phyloP scores from a whole-genome alignment of 305 asterid species.

The Plantago lanceolata region DNA sequence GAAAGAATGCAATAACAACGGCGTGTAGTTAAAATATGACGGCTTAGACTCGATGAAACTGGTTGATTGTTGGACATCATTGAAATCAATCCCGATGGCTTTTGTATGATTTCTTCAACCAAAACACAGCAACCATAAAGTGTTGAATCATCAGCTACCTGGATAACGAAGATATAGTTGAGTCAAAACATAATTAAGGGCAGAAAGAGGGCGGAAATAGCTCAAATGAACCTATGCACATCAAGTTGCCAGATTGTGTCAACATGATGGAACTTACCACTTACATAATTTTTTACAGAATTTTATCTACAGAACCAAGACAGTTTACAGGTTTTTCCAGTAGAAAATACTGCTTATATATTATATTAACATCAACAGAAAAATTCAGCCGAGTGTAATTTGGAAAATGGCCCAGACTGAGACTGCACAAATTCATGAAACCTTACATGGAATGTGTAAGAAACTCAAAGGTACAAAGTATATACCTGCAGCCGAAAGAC shows the following conservation, averaged over 20 bases:
- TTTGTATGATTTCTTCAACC: conserved; percentile 87
- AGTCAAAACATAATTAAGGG: neutral
- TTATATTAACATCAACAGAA: too few species aligned
- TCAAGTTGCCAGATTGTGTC: too few species aligned
- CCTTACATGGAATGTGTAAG: neutral
- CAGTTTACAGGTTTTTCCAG: too few species aligned
- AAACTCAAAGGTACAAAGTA: conserved; percentile 16
- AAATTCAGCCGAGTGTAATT: too few species aligned
- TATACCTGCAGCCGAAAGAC: conserved; percentile 96
- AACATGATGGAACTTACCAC: neutral
- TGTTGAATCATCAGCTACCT: conserved; percentile 86
- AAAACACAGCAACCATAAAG: conserved; percentile 97
- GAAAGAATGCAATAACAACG: conserved; percentile 98
- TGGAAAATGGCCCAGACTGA: too few species aligned
- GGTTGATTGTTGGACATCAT: conserved; percentile 67
- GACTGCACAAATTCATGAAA: too few species aligned
- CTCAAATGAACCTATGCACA: neutral
- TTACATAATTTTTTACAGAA: too few species aligned
- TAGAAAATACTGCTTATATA: too few species aligned
- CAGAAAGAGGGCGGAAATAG: neutral
- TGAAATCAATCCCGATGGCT: conserved; percentile 85
- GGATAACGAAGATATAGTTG: conserved; percentile 23
- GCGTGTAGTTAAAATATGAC: conserved; percentile 80
- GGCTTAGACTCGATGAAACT: conserved; percentile 46
- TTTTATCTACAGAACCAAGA: too few species aligned